Conservation (phyloP, 1,284 basidiomycete genomes). For the Mycena sp. region DNA sequence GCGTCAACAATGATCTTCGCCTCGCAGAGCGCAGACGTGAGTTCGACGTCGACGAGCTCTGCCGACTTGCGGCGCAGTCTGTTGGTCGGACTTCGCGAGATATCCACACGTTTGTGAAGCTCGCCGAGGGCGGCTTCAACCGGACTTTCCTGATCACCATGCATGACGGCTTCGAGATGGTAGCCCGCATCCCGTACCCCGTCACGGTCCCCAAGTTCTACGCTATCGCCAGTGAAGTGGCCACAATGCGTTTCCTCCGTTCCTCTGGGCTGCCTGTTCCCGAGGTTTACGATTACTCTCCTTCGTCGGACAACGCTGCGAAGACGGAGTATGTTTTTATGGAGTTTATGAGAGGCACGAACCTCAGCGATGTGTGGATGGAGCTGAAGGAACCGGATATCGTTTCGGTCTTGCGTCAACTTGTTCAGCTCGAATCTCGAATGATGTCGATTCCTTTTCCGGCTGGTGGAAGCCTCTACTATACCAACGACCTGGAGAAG, state of each 20-base stretch:
- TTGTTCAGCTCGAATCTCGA: conserved; percentile 35
- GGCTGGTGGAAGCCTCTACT: conserved; percentile 42
- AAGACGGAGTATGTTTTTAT: conserved; percentile 39
- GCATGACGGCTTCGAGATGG: conserved; percentile 48
- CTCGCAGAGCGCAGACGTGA: conserved; percentile 45
- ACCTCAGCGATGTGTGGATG: conserved; percentile 34
- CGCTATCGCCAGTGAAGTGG: conserved; percentile 57
- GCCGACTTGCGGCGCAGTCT: conserved; percentile 57
- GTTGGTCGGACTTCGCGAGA: conserved; percentile 47
- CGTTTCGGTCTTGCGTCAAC: conserved; percentile 36
- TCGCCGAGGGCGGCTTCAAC: conserved; percentile 57
- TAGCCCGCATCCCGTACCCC: conserved; percentile 57
- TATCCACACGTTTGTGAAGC: conserved; percentile 48
- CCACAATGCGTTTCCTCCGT: conserved; percentile 56
- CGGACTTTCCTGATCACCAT: conserved; percentile 56
- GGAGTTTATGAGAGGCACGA: conserved; percentile 36
- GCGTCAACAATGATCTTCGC: conserved; percentile 47
- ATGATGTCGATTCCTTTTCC: conserved; percentile 40
- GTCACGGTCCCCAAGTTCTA: conserved; percentile 48
- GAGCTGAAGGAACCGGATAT: conserved; percentile 32
- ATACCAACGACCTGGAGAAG: conserved; percentile 45
- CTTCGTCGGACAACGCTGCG: conserved; percentile 36
- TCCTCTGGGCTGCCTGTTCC: conserved; percentile 53
- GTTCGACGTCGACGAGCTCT: conserved; percentile 50
- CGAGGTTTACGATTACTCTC: conserved; percentile 29